These are phyloP conservation scores for Trypanosoma scelopori DNA, from an alignment of 208 protist genomes.

Conservation along the genomic window DNA sequence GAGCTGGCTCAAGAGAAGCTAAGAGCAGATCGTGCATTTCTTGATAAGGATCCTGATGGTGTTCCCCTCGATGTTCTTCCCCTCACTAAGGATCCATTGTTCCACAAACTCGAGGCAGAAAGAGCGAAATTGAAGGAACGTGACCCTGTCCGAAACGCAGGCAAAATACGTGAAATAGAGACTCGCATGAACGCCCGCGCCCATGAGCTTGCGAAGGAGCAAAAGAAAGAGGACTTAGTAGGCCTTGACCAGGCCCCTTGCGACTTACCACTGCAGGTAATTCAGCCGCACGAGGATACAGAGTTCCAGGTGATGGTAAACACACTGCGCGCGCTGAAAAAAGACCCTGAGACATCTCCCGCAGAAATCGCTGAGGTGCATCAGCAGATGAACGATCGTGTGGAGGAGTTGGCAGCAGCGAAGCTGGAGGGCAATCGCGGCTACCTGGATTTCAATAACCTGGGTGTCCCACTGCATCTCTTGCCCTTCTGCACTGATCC, in stretches of 20 bases:
- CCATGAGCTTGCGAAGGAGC: conserved; percentile 55
- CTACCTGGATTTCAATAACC: conserved; percentile 55
- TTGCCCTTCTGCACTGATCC: conserved; percentile 64
- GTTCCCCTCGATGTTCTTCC: conserved; percentile 58
- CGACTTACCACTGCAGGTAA: conserved; percentile 50
- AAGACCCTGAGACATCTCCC: conserved; percentile 33
- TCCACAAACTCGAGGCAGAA: conserved; percentile 69
- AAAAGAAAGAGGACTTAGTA: conserved; percentile 67
- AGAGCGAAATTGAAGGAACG: conserved; percentile 61
- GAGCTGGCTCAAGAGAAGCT: conserved; percentile 40
- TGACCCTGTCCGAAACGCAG: conserved; percentile 51
- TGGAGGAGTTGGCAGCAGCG: conserved; percentile 55
- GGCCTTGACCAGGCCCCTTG: conserved; percentile 55
- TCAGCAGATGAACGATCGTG: conserved; percentile 58
- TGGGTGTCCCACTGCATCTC: conserved; percentile 60
- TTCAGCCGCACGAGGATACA: conserved; percentile 58
- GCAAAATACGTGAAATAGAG: conserved; percentile 65
- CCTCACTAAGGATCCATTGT: conserved; percentile 57
- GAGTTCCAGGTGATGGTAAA: conserved; percentile 48
- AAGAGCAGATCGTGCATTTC: conserved; percentile 47
- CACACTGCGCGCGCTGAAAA: conserved; percentile 54
- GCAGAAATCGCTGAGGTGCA: conserved; percentile 39
- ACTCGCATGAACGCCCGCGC: conserved; percentile 64
- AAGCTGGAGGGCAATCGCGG: conserved; percentile 49
- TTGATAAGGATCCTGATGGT: conserved; percentile 49